Evolutionary conservation across 306 rosid genomes (phyloP), one percentile per base, ranked within the genome.

Genomic region (Casuarina glauca): DNA sequence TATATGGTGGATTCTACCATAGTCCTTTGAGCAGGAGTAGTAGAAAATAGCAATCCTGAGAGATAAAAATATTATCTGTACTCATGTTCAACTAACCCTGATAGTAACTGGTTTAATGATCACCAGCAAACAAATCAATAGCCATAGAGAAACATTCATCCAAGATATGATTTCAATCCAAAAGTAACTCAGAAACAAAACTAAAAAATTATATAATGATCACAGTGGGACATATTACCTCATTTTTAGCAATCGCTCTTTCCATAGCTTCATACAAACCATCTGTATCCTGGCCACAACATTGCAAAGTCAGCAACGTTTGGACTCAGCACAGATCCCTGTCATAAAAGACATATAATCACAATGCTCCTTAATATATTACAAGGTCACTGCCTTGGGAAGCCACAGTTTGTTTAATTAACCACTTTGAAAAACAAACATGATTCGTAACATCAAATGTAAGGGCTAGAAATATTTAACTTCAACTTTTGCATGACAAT

Each of bases 221-320:
- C 36, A 73, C 77, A 77, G 80, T 68, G 78, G 73, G 69, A 74
- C 57, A 43, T 17, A 61, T 87, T 86, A 96, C 99, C 99, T 96
- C 99, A 85, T 91, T 89, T 91, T 91, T 88, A 12, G 93, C 87
- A 70, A 96, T 77, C 57, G 98, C 98, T 63, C 83, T 87, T 80
- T 91, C 91, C 98, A 96, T 91, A 71, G 98, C 98, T 70, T 90
- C 90, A 80, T 81, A 85, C 83, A 96, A 85, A 77, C 86, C 98
- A 87, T 84, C 92, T 72, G 96, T 87, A 86, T 96, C 99, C 99
- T 96, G 98, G 87, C 86, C 91, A 93, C 91, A 89, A 90, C 88
- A 96, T 86, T 89, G 96, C 88, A 90, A 90, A 88, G 90, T 96
- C 90, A 96, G 93, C 86, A 80, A 91, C 87, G 82, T 81, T 85